A percentile compares a stretch with the other conserved stretches of the same genome.
phyloP scores from a whole-genome alignment of 768 basidiomycete genomes.

The Coprinopsis cinerea region DNA sequence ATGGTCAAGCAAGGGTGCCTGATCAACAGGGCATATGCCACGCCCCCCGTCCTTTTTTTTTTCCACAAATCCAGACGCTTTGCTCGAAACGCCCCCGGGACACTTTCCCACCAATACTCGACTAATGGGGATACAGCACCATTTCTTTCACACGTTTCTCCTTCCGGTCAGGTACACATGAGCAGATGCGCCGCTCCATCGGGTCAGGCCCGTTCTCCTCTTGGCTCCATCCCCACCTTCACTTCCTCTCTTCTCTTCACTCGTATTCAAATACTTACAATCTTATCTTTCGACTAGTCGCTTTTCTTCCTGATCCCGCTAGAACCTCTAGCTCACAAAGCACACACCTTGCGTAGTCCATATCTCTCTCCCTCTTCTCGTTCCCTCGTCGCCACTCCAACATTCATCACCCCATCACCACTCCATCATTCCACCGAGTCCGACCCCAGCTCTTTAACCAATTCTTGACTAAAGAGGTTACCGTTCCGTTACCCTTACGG shows the following conservation, averaged over 20 bases:
- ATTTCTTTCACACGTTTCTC: background rate
- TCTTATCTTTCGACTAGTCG: no score
- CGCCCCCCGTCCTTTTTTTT: background rate
- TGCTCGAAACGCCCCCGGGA: background rate
- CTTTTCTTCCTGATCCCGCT: no score
- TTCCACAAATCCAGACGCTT: slow-evolving; percentile 1
- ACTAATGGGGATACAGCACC: background rate
- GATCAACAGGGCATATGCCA: slow-evolving; percentile 5
- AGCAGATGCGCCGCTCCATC: background rate
- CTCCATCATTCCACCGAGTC: background rate
- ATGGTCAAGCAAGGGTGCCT: slow-evolving; percentile 7
- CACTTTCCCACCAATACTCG: background rate
- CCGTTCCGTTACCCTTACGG: no score
- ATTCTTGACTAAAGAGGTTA: no score
- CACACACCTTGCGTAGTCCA: background rate
- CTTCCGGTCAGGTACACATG: background rate
- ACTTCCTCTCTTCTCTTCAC: background rate
- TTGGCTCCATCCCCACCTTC: background rate
- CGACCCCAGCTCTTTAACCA: no score
- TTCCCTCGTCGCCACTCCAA: background rate
- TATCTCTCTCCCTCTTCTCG: background rate
- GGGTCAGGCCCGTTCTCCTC: background rate
- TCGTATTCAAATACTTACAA: no score
- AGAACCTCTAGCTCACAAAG: no score
- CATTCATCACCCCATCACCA: background rate